Percentiles rank a stretch among this genome's conserved stretches.
phyloP scores from a whole-genome alignment of 192 early-diverging fungal species.

The Coemansia sp. region DNA sequence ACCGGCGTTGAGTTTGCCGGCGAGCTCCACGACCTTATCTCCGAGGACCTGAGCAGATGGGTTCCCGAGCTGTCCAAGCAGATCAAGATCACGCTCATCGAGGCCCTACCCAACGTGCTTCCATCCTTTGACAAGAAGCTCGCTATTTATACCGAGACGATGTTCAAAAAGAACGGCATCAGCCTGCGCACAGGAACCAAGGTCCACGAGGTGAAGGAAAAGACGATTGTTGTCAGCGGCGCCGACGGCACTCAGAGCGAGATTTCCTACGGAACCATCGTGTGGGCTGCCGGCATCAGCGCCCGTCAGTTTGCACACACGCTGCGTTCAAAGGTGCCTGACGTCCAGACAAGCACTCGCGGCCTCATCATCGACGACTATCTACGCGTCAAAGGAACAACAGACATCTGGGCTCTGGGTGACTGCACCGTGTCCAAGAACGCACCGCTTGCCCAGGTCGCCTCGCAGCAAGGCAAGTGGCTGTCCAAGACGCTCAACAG shows the following conservation, averaged over 20 bases:
- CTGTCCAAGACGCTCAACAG: conserved; percentile 72
- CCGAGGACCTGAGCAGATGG: conserved; percentile 73
- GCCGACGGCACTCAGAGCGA: conserved; percentile 20
- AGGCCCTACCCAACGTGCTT: conserved; percentile 77
- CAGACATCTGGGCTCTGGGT: conserved; percentile 77
- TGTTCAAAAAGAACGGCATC: conserved; percentile 74
- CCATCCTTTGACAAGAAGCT: conserved; percentile 74
- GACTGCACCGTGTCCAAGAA: conserved; percentile 87
- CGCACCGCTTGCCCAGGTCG: conserved; percentile 81
- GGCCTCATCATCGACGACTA: conserved; percentile 75
- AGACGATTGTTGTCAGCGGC: conserved; percentile 55
- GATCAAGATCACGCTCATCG: conserved; percentile 70
- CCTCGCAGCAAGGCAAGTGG: conserved; percentile 85
- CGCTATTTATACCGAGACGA: conserved; percentile 69
- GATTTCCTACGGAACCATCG: conserved; percentile 67
- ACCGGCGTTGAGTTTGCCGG: conserved; percentile 76
- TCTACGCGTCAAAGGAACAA: conserved; percentile 59
- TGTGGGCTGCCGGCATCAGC: conserved; percentile 78
- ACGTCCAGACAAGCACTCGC: conserved; percentile 35
- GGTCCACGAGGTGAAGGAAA: conserved; percentile 61
- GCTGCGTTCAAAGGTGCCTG: conserved; percentile 51
- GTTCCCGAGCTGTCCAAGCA: conserved; percentile 71
- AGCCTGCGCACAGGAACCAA: conserved; percentile 65
- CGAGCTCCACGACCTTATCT: conserved; percentile 81
- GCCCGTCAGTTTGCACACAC: conserved; percentile 61